These are phyloP conservation scores for Haematococcus lacustris DNA, from an alignment of 139 green algal genomes.

Conservation along the genomic window DNA sequence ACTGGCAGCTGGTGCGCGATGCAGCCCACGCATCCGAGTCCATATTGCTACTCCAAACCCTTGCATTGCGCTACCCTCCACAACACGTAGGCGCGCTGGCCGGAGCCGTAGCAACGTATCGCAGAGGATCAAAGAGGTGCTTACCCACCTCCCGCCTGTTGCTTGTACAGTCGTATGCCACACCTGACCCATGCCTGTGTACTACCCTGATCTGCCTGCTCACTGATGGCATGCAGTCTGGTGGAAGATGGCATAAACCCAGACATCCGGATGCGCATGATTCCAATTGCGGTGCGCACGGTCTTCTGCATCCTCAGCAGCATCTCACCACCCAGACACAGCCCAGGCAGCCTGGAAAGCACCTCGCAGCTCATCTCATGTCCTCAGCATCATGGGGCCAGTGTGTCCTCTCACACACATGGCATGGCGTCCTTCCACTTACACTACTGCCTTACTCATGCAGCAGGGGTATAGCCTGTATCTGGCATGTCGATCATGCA, in stretches of 20 bases:
- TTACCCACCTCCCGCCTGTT: background rate
- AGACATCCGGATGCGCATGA: constrained; percentile 14
- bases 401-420: no score
- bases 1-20: background rate
- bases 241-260: constrained; percentile 29
- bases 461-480: no score
- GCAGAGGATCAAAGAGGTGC: constrained; percentile 25
- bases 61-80: background rate
- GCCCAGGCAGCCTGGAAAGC: no score
- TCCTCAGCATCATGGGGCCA: no score
- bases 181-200: background rate
- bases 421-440: no score
- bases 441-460: no score
- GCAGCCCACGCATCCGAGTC: background rate
- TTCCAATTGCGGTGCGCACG: constrained; percentile 22
- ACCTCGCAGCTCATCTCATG: no score
- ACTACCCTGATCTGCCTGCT: background rate
- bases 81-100: constrained; percentile 10
- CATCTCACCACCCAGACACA: no score
- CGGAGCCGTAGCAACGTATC: constrained; percentile 12
- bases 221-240: constrained; percentile 3
- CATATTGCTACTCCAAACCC: background rate
- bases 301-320: no score
- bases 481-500: no score
- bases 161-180: background rate